Percentiles rank a stretch among this genome's conserved stretches.
These are phyloP conservation scores for Annulohypoxylon truncatum DNA, from an alignment of 2,329 filamentous ascomycete species.

Conservation along the genomic window DNA sequence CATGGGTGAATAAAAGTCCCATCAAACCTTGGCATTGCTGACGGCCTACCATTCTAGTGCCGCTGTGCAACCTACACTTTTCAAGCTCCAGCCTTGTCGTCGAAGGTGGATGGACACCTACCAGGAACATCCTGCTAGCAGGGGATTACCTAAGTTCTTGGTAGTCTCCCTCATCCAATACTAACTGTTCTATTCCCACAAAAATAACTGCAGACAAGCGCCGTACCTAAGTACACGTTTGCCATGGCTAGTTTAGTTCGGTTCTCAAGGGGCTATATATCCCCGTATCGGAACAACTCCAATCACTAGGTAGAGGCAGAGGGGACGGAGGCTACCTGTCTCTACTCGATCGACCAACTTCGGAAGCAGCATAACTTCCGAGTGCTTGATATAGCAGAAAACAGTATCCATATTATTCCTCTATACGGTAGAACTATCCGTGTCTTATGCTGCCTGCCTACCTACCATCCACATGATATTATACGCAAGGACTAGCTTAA, in stretches of 20 bases:
- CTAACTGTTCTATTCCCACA: slow-evolving; percentile 4
- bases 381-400: slow-evolving; percentile 20
- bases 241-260: slow-evolving; percentile 11
- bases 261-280: slow-evolving; percentile 32
- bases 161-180: slow-evolving; percentile 10
- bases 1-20: slow-evolving; percentile 39
- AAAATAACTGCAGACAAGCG: slow-evolving; percentile 7
- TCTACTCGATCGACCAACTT: slow-evolving; percentile 18
- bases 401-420: slow-evolving; percentile 15
- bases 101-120: slow-evolving; percentile 24
- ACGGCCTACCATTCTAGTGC: slow-evolving; percentile 32
- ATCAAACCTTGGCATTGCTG: slow-evolving; percentile 32
- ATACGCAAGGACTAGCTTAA: background rate
- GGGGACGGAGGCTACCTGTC: slow-evolving; percentile 9
- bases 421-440: slow-evolving; percentile 8
- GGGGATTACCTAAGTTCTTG: slow-evolving; percentile 25
- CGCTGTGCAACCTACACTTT: slow-evolving; percentile 27
- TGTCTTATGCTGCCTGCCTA: background rate
- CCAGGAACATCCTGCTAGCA: slow-evolving; percentile 30
- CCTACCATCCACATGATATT: slow-evolving; percentile 1
- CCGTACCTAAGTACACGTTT: slow-evolving; percentile 11
- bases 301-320: background rate
- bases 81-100: slow-evolving; percentile 36
- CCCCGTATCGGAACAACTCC: slow-evolving; percentile 26
- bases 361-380: slow-evolving; percentile 17